Base-by-base conservation (phyloP, 2,329 filamentous ascomycete genomes). In the Neocatenulostroma microsporum region DNA sequence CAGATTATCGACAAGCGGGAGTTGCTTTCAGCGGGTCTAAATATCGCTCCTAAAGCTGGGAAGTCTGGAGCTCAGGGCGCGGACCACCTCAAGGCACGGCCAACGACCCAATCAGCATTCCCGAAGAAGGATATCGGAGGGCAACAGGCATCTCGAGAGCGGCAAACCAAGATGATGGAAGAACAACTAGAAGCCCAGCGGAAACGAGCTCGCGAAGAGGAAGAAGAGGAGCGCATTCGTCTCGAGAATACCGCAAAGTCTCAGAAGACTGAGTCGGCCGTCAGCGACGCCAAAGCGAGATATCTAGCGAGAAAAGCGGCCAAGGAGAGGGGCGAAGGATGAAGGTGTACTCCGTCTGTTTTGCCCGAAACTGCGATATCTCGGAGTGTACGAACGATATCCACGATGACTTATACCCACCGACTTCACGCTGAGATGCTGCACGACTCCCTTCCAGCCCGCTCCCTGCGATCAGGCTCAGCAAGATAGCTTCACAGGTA, bases 1-100 rank as follows among this genome's bases (percentile, higher is more conserved):
- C 77, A 88, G 55, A 79, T 91, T 2, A 80, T 85, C 18, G 84
- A 93, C 57, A 89, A 87, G 66, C 72, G 84, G n/a, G 80, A 91
- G 57, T 67, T 91, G 7, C 72, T 93, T 5, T 72, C 67, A 30
- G 81, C 83, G 5, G 84, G 84, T 18, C 69, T 93, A 34, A 93
- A 93, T 50, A 63, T 91, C 13, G 72, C 72, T 33, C 66, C 40
- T 12, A 43, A 45, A 24, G 41, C 48, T 15, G 41, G 49, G n/a
- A 46, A 54, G 20, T 30, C 42, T 7, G 44, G 36, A 9, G 44
- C 48, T 21, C 34, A 33, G 15, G 47, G 45, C 7, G 50, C 57
- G 18, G 57, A 60, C 30, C 57, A 60, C 36, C 39, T 60, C 8
- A 46, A 46, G 32, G 38, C 42, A 5, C n/a, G n/a, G n/a, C n/a